Base-by-base conservation (phyloP, 2,329 filamentous ascomycete genomes). In the Aspergillus viridinutans region DNA sequence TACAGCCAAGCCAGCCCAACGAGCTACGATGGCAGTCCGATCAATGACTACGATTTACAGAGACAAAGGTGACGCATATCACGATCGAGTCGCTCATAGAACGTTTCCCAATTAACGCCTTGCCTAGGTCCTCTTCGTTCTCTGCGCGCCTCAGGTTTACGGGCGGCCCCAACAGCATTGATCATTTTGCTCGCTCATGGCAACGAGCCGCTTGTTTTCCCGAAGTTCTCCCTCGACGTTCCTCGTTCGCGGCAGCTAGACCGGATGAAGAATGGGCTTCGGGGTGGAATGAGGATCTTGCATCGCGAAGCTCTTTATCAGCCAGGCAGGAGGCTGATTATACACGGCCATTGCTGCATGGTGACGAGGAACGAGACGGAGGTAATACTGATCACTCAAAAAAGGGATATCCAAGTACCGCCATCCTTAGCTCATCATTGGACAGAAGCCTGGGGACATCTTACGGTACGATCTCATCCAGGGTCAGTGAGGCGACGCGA, bases 161-260 rank as follows among this genome's bases (percentile, higher is more conserved):
- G 50, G 94, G 93, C 62, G 93, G 93, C 52, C 88, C 92, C 59
- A 97, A 97, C 79, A 95, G 90, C 74, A 89, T 97, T 67, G 88
- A 94, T 69, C 96, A 92, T 68, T 97, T 97, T 71, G 90, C 92
- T 48, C 85, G 89, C 59, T 96, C 90, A 66, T 96, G 92, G 89
- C 90, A 93, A 74, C 87, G 93, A 71, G 93, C 93, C 40, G 91
- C 92, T 26, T 88, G 83, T 56, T 97, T 97, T 74, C 84, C 86
- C 61, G 92, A 97, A 72, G 90, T 96, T 64, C 87, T 94, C 35
- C 90, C 91, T 4, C 87, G 90, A 55, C 85, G 87, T 17, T 86
- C 87, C 14, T 88, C 90, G 35, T 91, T 96, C 70, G 80, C 90
- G 53, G 83, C 86, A 60, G 81, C 82, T 2, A 74, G 76, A 28